phyloP scores from a whole-genome alignment of 1,284 basidiomycete genomes.

The Leucoagaricus sp. region DNA sequence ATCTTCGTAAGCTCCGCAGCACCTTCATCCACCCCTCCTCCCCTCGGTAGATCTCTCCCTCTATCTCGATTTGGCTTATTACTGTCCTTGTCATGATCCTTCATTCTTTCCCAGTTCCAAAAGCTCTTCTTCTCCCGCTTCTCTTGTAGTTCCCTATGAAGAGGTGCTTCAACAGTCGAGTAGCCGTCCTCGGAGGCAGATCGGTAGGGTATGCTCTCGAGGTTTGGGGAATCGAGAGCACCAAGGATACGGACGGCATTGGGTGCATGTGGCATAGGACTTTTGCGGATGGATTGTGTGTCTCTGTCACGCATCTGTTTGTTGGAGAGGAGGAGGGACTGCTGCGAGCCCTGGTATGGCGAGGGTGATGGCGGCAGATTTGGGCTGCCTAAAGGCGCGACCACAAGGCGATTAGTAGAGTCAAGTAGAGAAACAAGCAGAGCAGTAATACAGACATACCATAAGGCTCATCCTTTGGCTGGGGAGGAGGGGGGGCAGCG shows the following conservation, averaged over 20 bases:
- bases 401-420: not conserved
- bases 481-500: not conserved
- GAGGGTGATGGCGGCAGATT: conserved; percentile 39
- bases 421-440: conserved; percentile 21
- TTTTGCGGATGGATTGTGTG: conserved; percentile 27
- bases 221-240: conserved; percentile 54
- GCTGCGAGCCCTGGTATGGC: conserved; percentile 30
- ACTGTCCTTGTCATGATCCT: conserved; percentile 21
- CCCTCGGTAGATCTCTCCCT: conserved; percentile 24
- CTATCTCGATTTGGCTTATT: conserved; percentile 21
- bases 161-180: conserved; percentile 4
- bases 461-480: no score
- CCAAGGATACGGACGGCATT: conserved; percentile 56
- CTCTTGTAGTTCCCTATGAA: conserved; percentile 23
- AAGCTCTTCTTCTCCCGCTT: conserved; percentile 23
- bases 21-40: conserved; percentile 45
- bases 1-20: conserved; percentile 62
- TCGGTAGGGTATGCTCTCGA: conserved; percentile 23
- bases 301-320: conserved; percentile 28
- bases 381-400: conserved; percentile 40
- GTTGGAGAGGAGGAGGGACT: conserved; percentile 17
- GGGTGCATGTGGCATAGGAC: conserved; percentile 26
- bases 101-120: conserved; percentile 15
- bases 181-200: conserved; percentile 31
- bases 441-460: conserved; percentile 3